Conservation (phyloP, 1,284 basidiomycete genomes). For the Tilletia walkeri region DNA sequence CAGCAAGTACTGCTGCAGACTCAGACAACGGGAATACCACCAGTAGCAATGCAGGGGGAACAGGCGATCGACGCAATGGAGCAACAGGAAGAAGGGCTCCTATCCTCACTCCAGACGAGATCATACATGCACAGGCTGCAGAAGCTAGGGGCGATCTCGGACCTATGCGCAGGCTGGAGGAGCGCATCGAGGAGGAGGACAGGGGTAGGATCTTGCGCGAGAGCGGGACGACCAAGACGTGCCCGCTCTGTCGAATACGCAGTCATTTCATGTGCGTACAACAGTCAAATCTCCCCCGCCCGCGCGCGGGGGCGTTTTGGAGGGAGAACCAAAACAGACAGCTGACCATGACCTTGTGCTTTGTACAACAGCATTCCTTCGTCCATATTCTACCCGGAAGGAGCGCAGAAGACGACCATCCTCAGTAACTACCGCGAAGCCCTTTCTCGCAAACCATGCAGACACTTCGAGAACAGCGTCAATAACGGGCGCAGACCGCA, state of each 20-base stretch:
- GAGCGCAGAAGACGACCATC: neutral
- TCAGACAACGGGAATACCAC: neutral
- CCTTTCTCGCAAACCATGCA: neutral
- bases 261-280: neutral
- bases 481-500: neutral
- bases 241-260: conserved; percentile 9
- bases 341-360: too few species aligned
- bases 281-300: neutral
- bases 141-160: neutral
- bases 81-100: neutral
- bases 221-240: neutral
- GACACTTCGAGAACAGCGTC: neutral
- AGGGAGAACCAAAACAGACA: too few species aligned
- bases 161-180: neutral
- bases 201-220: neutral
- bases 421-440: neutral
- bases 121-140: neutral
- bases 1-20: neutral
- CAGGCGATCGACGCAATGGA: neutral
- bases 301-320: too few species aligned
- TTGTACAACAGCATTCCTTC: neutral
- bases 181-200: neutral
- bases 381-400: conserved; percentile 6
- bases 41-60: neutral
- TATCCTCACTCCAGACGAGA: neutral